Evolutionary conservation across 139 green algal genomes (phyloP).

Genomic region (Tetradesmus obliquus): DNA sequence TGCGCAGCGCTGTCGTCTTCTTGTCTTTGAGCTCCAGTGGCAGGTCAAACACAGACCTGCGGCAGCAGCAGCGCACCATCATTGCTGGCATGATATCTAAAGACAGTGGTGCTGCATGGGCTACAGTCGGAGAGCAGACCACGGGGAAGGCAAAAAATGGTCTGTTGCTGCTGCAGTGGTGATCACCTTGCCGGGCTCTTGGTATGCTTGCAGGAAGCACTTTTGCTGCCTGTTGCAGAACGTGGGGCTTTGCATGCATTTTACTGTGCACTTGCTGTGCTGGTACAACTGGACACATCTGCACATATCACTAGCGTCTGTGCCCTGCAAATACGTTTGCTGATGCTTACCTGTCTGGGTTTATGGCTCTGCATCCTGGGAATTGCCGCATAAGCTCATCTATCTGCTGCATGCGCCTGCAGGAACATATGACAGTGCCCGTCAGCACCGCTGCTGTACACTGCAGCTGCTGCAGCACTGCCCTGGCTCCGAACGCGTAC

Average conservation of each 20-base stretch:
- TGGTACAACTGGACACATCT: not conserved
- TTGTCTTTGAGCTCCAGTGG: constrained; percentile 35
- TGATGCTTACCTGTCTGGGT: constrained; percentile 29
- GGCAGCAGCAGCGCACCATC: not conserved
- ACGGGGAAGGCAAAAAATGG: not conserved
- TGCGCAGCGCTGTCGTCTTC: constrained; percentile 52
- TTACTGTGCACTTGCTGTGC: not conserved
- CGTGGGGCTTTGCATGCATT: not conserved
- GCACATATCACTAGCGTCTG: not conserved
- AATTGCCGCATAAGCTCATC: constrained; percentile 39
- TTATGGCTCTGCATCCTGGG: constrained; percentile 25
- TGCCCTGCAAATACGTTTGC: not conserved
- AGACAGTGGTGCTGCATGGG: too few species aligned
- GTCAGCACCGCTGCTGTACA: not conserved
- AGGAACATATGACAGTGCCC: not conserved
- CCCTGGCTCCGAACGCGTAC: not conserved
- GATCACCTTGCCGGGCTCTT: not conserved
- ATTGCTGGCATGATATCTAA: not conserved
- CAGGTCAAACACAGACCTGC: constrained; percentile 44
- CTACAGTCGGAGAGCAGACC: not conserved
- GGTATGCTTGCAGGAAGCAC: not conserved
- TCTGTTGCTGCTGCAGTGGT: not conserved
- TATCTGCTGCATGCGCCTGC: constrained; percentile 40
- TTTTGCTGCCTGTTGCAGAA: not conserved
- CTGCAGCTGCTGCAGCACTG: not conserved